Conservation (phyloP, 306 rosid genomes). For the Castanea crenata region DNA sequence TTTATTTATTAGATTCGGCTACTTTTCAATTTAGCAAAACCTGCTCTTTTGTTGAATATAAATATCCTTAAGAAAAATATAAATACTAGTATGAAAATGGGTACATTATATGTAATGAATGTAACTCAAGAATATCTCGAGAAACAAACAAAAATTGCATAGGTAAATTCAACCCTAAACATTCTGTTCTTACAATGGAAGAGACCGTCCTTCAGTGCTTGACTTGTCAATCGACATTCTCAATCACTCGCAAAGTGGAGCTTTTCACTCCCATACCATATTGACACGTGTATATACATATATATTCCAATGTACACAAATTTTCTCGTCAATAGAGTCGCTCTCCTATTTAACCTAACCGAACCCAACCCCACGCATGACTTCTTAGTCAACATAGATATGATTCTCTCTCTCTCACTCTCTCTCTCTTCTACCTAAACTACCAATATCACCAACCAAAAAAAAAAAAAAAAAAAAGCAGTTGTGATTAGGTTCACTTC, state of each 20-base stretch:
- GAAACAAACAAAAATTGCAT: neutral
- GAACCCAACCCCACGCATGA: constrained; percentile 24
- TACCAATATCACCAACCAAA: constrained; percentile 5
- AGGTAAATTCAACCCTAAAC: neutral
- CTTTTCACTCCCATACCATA: too few species aligned
- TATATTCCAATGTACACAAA: too few species aligned
- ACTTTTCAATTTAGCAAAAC: too few species aligned
- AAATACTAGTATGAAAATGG: too few species aligned
- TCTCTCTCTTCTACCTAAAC: constrained; percentile 18
- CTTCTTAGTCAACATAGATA: constrained; percentile 34
- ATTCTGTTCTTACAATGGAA: too few species aligned
- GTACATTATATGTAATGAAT: too few species aligned
- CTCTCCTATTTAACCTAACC: constrained; percentile 35
- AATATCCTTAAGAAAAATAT: too few species aligned
- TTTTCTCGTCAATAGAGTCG: constrained; percentile 14
- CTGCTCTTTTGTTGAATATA: too few species aligned
- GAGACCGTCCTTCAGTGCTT: neutral
- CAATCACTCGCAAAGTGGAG: too few species aligned
- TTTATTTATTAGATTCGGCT: too few species aligned
- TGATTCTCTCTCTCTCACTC: constrained; percentile 8
- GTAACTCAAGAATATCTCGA: too few species aligned
- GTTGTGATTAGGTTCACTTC: constrained; percentile 32
- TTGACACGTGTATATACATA: too few species aligned
- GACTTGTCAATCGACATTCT: neutral
- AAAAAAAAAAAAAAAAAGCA: neutral